Conservation (phyloP, 2,329 filamentous ascomycete genomes). For the Fusarium praegraminearum region DNA sequence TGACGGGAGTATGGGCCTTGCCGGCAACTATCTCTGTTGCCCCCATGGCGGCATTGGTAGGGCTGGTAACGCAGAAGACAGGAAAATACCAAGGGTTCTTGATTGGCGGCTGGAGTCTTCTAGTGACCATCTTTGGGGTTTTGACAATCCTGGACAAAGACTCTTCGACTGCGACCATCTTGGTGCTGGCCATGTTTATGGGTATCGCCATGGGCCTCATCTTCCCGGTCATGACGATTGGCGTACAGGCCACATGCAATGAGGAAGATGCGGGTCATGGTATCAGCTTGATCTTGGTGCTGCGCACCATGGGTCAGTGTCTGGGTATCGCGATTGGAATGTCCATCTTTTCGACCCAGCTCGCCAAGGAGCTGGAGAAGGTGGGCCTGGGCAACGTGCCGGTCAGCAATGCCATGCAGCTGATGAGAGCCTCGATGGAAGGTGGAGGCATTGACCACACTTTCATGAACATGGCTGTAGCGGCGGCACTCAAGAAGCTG, state of each 20-base stretch:
- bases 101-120: slow-evolving; percentile 71
- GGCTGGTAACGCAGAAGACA: slow-evolving; percentile 64
- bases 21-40: slow-evolving; percentile 73
- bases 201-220: slow-evolving; percentile 73
- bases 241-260: slow-evolving; percentile 66
- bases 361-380: slow-evolving; percentile 28
- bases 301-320: slow-evolving; percentile 47
- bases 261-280: slow-evolving; percentile 41
- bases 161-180: slow-evolving; percentile 66
- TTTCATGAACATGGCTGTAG: slow-evolving; percentile 31
- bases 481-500: slow-evolving; percentile 30
- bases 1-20: slow-evolving; percentile 62
- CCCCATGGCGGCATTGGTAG: slow-evolving; percentile 68
- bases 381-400: slow-evolving; percentile 19
- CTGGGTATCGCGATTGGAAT: slow-evolving; percentile 47
- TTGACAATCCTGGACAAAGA: slow-evolving; percentile 61
- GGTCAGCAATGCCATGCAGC: slow-evolving; percentile 38
- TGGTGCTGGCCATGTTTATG: slow-evolving; percentile 70
- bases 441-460: slow-evolving; percentile 12
- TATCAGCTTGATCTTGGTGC: slow-evolving; percentile 45
- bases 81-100: slow-evolving; percentile 71
- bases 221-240: slow-evolving; percentile 72
- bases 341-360: slow-evolving; percentile 44
- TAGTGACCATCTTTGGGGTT: slow-evolving; percentile 68
- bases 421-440: slow-evolving; percentile 40